phyloP scores from a whole-genome alignment of 2,329 filamentous ascomycete species.

The Phaeoacremonium minimum region DNA sequence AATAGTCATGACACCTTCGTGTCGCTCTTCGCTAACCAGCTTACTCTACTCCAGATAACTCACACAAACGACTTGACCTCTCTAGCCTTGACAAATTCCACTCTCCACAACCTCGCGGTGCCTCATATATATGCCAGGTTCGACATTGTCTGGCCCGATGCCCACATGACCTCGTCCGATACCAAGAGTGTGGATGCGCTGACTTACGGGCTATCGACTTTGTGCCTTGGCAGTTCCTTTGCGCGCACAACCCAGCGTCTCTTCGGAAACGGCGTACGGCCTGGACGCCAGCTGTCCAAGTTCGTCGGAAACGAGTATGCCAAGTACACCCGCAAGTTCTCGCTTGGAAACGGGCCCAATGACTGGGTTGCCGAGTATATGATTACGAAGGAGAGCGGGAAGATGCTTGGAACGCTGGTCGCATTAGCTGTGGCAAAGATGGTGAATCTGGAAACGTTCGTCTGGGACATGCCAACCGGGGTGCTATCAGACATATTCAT shows the following conservation, averaged over 20 bases:
- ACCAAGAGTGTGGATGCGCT: constrained; percentile 75
- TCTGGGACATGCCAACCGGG: constrained; percentile 88
- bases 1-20: neutral
- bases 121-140: constrained; percentile 81
- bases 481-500: constrained; percentile 79
- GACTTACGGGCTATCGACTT: constrained; percentile 75
- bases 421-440: constrained; percentile 77
- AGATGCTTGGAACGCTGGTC: constrained; percentile 83
- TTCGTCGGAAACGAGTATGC: constrained; percentile 63
- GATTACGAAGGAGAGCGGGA: constrained; percentile 77
- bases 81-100: constrained; percentile 72
- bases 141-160: constrained; percentile 85
- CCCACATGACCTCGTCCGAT: constrained; percentile 57
- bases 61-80: constrained; percentile 80
- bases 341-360: constrained; percentile 73
- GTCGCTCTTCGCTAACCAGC: constrained; percentile 4
- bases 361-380: constrained; percentile 80
- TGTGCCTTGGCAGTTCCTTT: constrained; percentile 62
- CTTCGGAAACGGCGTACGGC: constrained; percentile 15
- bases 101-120: constrained; percentile 69
- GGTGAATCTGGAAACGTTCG: constrained; percentile 75
- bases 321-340: constrained; percentile 76
- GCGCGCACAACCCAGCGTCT: constrained; percentile 31
- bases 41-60: constrained; percentile 52
- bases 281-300: constrained; percentile 16